Conservation (phyloP, 495 filamentous ascomycete species). For the Penicillium soppii region DNA sequence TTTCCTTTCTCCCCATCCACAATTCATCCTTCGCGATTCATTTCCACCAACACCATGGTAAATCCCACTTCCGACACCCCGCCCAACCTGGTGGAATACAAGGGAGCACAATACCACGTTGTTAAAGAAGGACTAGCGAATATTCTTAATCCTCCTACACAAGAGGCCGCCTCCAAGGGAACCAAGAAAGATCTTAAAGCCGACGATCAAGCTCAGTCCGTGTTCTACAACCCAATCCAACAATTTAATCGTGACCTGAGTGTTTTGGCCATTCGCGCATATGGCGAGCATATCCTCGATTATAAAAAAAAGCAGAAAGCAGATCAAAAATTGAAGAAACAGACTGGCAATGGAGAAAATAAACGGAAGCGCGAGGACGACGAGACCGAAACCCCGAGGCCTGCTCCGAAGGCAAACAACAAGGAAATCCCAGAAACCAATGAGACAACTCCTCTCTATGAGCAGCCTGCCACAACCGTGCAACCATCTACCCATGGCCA, state of each 20-base stretch:
- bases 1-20: neutral
- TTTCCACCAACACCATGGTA: slow-evolving; percentile 17
- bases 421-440: slow-evolving; percentile 15
- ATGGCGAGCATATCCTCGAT: slow-evolving; percentile 65
- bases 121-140: slow-evolving; percentile 69
- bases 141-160: slow-evolving; percentile 57
- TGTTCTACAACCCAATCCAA: slow-evolving; percentile 98
- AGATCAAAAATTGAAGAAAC: slow-evolving; percentile 42
- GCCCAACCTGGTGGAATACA: slow-evolving; percentile 28
- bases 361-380: slow-evolving; percentile 47
- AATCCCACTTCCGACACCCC: slow-evolving; percentile 7
- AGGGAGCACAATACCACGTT: slow-evolving; percentile 57
- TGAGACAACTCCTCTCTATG: neutral
- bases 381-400: slow-evolving; percentile 15
- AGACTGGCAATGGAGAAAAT: slow-evolving; percentile 40
- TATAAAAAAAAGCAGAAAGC: slow-evolving; percentile 34
- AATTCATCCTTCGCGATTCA: slow-evolving; percentile 4
- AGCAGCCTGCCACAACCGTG: neutral
- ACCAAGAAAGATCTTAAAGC: slow-evolving; percentile 41
- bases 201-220: slow-evolving; percentile 63
- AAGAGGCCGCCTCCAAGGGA: slow-evolving; percentile 46
- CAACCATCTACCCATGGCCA: neutral
- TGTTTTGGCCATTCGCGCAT: slow-evolving; percentile 83
- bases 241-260: slow-evolving; percentile 97
- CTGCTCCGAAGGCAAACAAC: slow-evolving; percentile 6